phyloP scores from a whole-genome alignment of 495 filamentous ascomycete species.

The Glonium stellatum region DNA sequence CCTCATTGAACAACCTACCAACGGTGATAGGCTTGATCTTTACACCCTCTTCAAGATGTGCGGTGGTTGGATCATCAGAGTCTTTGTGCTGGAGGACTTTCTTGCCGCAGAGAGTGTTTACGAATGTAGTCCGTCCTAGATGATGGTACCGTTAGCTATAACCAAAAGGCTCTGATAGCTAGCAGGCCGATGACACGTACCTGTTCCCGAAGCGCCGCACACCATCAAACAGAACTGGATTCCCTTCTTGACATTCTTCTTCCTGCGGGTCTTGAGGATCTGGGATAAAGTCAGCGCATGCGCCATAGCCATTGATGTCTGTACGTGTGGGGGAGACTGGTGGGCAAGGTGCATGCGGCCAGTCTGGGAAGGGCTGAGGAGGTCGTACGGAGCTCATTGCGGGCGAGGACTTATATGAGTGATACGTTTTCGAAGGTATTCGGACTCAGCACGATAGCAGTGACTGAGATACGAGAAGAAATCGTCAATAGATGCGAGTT shows the following conservation, averaged over 20 bases:
- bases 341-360: slow-evolving; percentile 7
- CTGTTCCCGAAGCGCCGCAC: slow-evolving; percentile 95
- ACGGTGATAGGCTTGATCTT: slow-evolving; percentile 98
- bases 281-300: slow-evolving; percentile 21
- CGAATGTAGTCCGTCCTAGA: slow-evolving; percentile 92
- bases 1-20: slow-evolving; percentile 46
- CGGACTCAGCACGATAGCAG: not conserved
- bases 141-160: slow-evolving; percentile 9
- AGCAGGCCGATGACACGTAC: slow-evolving; percentile 48
- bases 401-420: not conserved
- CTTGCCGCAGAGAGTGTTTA: slow-evolving; percentile 98
- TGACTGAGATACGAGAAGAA: not conserved
- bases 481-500: not conserved
- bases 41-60: slow-evolving; percentile 92
- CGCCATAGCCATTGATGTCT: slow-evolving; percentile 20
- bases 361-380: not conserved
- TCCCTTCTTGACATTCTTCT: slow-evolving; percentile 99
- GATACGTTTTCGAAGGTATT: not conserved
- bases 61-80: slow-evolving; percentile 75
- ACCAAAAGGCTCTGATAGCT: not conserved
- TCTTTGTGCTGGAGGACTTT: slow-evolving; percentile 82
- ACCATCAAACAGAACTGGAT: slow-evolving; percentile 99
- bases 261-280: slow-evolving; percentile 81
- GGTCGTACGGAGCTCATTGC: slow-evolving; percentile 4
- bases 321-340: slow-evolving; percentile 9